These are phyloP conservation scores for Neurospora terricola DNA, from an alignment of 495 filamentous ascomycete species.

Conservation along the genomic window DNA sequence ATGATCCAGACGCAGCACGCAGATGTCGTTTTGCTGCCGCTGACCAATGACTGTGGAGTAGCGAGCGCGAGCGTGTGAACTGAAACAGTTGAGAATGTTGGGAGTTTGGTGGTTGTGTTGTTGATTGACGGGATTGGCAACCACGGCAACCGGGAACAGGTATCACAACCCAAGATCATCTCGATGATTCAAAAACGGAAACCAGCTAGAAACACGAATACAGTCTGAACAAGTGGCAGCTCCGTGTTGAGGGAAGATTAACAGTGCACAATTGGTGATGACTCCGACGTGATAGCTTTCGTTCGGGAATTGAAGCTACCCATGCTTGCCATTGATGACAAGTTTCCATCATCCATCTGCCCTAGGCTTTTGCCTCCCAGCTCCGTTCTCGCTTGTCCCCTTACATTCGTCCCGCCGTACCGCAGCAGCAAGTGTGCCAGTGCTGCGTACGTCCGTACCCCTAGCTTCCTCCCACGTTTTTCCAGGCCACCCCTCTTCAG, in stretches of 20 bases:
- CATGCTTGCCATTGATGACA: background rate
- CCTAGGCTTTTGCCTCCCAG: background rate
- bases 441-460: background rate
- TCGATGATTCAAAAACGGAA: background rate
- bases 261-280: background rate
- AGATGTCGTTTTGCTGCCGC: background rate
- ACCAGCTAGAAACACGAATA: background rate
- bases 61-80: background rate
- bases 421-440: background rate
- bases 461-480: background rate
- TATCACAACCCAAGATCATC: background rate
- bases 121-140: background rate
- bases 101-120: background rate
- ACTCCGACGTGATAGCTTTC: background rate
- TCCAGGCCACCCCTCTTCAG: background rate
- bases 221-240: background rate
- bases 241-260: background rate
- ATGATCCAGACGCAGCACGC: background rate
- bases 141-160: background rate
- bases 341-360: background rate
- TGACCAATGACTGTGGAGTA: background rate
- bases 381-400: background rate
- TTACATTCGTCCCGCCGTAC: background rate
- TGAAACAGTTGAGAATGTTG: background rate
- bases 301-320: background rate